phyloP scores from a whole-genome alignment of 73 alveolate species.

The Tetrahymena malaccensis region DNA sequence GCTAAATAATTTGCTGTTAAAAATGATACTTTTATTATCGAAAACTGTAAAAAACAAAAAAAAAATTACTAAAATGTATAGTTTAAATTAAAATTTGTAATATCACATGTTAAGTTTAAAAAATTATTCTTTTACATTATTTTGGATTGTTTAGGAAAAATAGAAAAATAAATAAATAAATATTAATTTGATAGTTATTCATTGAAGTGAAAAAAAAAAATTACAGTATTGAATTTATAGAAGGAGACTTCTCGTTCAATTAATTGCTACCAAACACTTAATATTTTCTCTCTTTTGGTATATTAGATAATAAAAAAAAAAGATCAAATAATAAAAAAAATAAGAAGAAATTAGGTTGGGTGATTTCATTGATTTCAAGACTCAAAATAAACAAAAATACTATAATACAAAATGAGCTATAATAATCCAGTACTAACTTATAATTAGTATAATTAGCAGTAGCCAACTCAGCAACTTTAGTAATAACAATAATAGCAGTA shows the following conservation, averaged over 20 bases:
- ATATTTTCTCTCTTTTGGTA: not conserved
- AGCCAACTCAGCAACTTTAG: not conserved
- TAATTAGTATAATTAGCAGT: not conserved
- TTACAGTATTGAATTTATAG: not conserved
- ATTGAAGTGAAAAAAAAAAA: not conserved
- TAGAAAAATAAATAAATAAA: too few relatives aligned
- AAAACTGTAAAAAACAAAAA: too few relatives aligned
- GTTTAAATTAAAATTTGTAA: not conserved
- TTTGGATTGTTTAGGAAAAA: not conserved
- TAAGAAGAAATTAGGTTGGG: not conserved
- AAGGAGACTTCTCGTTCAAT: not conserved
- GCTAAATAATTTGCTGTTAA: too few relatives aligned
- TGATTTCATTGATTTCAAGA: not conserved
- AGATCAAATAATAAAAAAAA: not conserved
- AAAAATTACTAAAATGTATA: not conserved
- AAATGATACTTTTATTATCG: too few relatives aligned
- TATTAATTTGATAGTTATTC: too few relatives aligned
- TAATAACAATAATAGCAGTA: not conserved
- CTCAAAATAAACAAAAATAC: too few relatives aligned
- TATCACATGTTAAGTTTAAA: not conserved
- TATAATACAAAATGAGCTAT: not conserved
- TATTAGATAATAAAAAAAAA: not conserved
- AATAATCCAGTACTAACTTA: not conserved
- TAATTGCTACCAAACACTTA: not conserved
- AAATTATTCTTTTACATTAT: too few relatives aligned